These are phyloP conservation scores for Elongisporangium prolatum DNA, from an alignment of 352 stramenopile species.

Conservation along the genomic window DNA sequence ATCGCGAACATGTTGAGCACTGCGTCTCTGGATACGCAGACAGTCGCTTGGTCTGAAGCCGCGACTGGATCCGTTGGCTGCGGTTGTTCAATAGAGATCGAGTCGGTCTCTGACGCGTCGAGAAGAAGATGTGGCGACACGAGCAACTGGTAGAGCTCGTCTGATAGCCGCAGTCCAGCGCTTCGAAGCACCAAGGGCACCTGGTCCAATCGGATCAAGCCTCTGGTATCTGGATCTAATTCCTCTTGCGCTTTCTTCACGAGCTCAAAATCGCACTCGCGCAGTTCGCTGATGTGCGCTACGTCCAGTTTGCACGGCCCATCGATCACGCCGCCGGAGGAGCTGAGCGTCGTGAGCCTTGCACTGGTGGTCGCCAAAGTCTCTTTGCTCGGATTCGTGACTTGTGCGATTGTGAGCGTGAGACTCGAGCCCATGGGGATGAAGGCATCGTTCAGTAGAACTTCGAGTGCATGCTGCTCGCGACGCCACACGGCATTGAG, in stretches of 20 bases:
- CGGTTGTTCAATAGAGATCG: background rate
- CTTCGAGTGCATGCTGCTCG: constrained; percentile 51
- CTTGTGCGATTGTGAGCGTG: constrained; percentile 32
- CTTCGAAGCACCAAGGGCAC: constrained; percentile 32
- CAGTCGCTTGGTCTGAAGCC: background rate
- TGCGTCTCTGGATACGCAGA: constrained; percentile 16
- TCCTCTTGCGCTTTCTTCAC: constrained; percentile 24
- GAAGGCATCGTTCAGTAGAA: constrained; percentile 22
- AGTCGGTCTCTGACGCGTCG: background rate
- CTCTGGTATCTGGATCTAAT: constrained; percentile 13
- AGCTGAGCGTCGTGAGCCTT: constrained; percentile 45
- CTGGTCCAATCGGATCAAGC: constrained; percentile 15
- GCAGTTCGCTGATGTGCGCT: constrained; percentile 59
- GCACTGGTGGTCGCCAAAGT: constrained; percentile 19
- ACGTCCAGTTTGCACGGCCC: constrained; percentile 50
- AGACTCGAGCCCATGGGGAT: constrained; percentile 30
- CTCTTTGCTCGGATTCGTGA: constrained; percentile 53
- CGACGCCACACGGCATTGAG: constrained; percentile 33
- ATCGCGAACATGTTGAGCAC: constrained; percentile 56
- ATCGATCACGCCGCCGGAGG: constrained; percentile 52
- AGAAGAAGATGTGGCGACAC: constrained; percentile 20
- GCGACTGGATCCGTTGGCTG: background rate
- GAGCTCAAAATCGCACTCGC: constrained; percentile 45
- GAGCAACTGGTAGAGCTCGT: constrained; percentile 36
- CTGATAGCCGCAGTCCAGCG: constrained; percentile 20